phyloP scores from a whole-genome alignment of 163 green algal species.

The Picocystis sp. region DNA sequence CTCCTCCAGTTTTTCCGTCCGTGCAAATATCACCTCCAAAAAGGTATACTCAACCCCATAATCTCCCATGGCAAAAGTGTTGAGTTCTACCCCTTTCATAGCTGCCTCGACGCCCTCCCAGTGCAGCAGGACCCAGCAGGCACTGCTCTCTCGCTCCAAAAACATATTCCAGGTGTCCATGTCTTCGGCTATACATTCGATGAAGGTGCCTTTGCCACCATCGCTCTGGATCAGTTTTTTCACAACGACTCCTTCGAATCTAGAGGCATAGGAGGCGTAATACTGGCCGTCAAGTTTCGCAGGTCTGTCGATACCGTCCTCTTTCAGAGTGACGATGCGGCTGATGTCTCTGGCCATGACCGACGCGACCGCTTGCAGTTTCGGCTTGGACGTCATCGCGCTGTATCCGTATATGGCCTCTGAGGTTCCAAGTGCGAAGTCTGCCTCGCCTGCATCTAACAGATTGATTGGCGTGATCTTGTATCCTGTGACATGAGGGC shows the following conservation, averaged over 20 bases:
- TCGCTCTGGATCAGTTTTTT: slow-evolving; percentile 24
- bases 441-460: slow-evolving; percentile 13
- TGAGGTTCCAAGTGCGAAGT: no score
- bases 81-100: slow-evolving; percentile 47
- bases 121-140: slow-evolving; percentile 70
- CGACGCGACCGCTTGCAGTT: no score
- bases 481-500: slow-evolving; percentile 37
- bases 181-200: not conserved
- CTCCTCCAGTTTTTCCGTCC: no score
- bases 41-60: slow-evolving; percentile 8
- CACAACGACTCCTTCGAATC: slow-evolving; percentile 50
- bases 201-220: slow-evolving; percentile 38
- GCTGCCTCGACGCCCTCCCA: slow-evolving; percentile 66
- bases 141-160: slow-evolving; percentile 44
- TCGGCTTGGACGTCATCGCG: no score
- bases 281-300: slow-evolving; percentile 52
- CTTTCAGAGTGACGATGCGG: slow-evolving; percentile 57
- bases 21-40: no score
- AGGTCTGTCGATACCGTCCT: slow-evolving; percentile 42
- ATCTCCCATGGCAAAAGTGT: slow-evolving; percentile 53
- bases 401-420: no score
- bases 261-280: slow-evolving; percentile 58
- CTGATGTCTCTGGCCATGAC: slow-evolving; percentile 17
- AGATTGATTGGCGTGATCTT: slow-evolving; percentile 31
- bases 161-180: not conserved